These are phyloP conservation scores for Lipomyces japonicus DNA, from an alignment of 805 yeast genomes.

Conservation along the genomic window DNA sequence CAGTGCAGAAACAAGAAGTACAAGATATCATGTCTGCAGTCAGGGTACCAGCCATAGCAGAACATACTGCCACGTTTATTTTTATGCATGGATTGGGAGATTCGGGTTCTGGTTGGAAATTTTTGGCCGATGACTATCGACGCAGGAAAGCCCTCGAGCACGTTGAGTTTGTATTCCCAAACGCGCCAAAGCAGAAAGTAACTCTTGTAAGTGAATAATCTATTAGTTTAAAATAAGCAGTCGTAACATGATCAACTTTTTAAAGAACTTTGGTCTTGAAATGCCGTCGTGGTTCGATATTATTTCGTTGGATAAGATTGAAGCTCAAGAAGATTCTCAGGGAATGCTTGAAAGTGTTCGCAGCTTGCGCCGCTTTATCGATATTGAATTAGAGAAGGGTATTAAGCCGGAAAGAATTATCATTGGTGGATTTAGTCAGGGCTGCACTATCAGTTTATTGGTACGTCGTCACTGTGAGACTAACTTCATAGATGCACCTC, in stretches of 20 bases:
- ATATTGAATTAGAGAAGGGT: conserved; percentile 37
- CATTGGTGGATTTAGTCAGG: conserved; percentile 96
- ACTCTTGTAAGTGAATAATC: conserved; percentile 40
- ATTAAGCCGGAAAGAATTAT: conserved; percentile 52
- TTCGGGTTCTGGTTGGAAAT: conserved; percentile 83
- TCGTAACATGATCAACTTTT: background rate
- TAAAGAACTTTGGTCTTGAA: conserved; percentile 51
- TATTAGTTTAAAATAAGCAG: background rate
- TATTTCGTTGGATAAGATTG: conserved; percentile 32
- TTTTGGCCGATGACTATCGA: conserved; percentile 61
- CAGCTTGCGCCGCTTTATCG: conserved; percentile 34
- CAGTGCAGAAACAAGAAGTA: background rate
- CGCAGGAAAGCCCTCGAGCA: conserved; percentile 45
- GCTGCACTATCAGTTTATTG: conserved; percentile 75
- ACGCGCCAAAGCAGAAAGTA: conserved; percentile 74
- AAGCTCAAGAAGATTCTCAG: conserved; percentile 35
- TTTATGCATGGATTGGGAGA: conserved; percentile 83
- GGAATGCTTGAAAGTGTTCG: conserved; percentile 40
- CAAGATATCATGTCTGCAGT: conserved; percentile 21
- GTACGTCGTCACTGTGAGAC: conserved; percentile 16
- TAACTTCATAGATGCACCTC: background rate
- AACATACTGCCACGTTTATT: conserved; percentile 30
- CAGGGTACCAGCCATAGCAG: conserved; percentile 25
- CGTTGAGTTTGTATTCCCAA: conserved; percentile 79
- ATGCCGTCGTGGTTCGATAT: conserved; percentile 79